Base-by-base conservation (phyloP, 2,329 filamentous ascomycete genomes). In the Claviceps sp. region DNA sequence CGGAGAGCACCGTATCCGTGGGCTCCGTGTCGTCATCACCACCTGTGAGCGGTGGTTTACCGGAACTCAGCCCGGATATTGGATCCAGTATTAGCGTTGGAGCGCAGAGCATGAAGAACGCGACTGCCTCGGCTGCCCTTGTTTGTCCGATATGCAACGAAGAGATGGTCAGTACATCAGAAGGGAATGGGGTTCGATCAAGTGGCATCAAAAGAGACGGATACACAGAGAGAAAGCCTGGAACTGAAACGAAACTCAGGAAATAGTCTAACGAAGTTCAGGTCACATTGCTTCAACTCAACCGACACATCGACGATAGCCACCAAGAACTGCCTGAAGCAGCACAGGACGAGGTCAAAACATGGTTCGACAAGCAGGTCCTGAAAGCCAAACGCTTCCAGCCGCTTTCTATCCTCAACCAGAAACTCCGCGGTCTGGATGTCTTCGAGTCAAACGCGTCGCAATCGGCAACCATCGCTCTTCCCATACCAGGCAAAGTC, bases 101-200 rank as follows among this genome's bases (percentile, higher is more conserved):
- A 22, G 69, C 70, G 10, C 72, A 75, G 17, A 73, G 76, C 50
- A 74, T 76, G 73, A 55, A 75, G 76, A 56, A 74, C 71, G 48
- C 76, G 13, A 56, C 61, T 8, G 60, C 64, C 55, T 54, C 80
- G 50, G 80, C 80, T 57, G 79, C 79, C 66, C 81, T 98, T 54
- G 81, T 91, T 52, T 98, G 93, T 67, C 93, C 93, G n/a, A 98
- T 98, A 64, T 98, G 93, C 69, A 89, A 84, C 60, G 94, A 97
- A 70, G 90, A 96, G 68, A 98, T 98, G 93, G 89, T 93, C 72
- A 57, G 71, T 62, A 24, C 8, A 30, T 10, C 16, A 19, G n/a
- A 8, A 22, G 16, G 16, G 14, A 22, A 14, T 24, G 19, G 19
- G 7, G 7, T 41, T 41, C 2, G 16, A n/a, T 10, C 2, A 14